Evolutionary conservation across 1,284 basidiomycete genomes (phyloP), one percentile per base, ranked within the genome.

Genomic region (Rhodotorula sp.): DNA sequence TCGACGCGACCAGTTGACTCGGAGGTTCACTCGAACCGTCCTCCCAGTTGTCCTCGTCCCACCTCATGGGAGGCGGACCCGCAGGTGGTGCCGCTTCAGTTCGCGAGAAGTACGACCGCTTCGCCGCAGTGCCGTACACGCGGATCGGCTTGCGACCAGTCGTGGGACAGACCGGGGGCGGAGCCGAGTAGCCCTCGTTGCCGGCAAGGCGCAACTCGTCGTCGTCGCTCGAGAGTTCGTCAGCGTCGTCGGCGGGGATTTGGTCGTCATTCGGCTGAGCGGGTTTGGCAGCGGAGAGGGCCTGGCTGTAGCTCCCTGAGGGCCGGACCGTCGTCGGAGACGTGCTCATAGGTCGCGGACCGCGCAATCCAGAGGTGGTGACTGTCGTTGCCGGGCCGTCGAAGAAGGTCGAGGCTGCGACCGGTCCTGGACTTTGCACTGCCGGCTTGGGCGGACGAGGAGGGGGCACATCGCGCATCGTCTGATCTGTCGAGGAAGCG

Each of bases 191-290:
- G 2, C 58, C 43, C 21, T 60, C 58, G 23, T 60, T 60, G 23
- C 58, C 58, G 23, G 45, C 58, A 14, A 60, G 5, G 14, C 38
- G 58, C 38, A 60, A n/a, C 34, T 60, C 58, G 58, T 60, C 58
- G 43, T 26, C 26, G 43, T 47, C 43, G 54, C 54, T 55, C 26
- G 19, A 23, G 19, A 23, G 49, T 23, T 21, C 19, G 23, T 50
- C 49, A 18, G 49, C 49, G 54, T 55, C 16, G 54, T 26, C 54
- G 54, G 26, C 14, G 26, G 54, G 26, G 16, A 26, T 55, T 3
- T 55, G 50, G 26, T n/a, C 26, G 26, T n/a, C 7, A 31, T 55
- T 26, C n/a, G n/a, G 38, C 26, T 55, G 54, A 4, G 26, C 23
- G n/a, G 54, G n/a, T 26, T 55, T 55, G n/a, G n/a, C n/a, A 26